Conservation (phyloP, 495 filamentous ascomycete genomes). For the Tuber calosporum region DNA sequence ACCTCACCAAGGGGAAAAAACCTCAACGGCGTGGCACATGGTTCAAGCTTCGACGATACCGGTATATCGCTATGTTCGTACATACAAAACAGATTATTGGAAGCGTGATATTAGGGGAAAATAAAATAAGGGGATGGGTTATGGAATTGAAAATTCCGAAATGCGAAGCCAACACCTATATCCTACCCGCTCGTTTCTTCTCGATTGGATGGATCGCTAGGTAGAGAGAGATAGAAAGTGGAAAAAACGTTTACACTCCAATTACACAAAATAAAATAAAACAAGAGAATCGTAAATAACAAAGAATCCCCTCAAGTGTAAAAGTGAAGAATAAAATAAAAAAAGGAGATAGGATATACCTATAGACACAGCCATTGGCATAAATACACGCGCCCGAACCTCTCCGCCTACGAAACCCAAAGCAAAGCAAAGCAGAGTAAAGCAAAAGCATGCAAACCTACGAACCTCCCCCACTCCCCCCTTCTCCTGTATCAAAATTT, state of each 20-base stretch:
- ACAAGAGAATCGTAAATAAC: neutral
- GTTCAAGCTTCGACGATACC: neutral
- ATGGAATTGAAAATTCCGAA: neutral
- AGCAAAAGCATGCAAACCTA: neutral
- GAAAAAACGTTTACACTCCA: neutral
- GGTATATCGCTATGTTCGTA: neutral
- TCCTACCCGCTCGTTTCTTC: neutral
- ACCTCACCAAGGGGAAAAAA: neutral
- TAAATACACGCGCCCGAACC: neutral
- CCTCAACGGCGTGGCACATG: neutral
- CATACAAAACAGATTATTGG: neutral
- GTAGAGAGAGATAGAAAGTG: too few relatives aligned
- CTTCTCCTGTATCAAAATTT: neutral
- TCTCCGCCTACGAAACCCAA: neutral
- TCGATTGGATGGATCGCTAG: neutral
- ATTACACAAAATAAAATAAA: neutral
- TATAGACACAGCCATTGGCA: neutral
- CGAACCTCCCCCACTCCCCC: neutral
- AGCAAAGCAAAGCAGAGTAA: neutral
- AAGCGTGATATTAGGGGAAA: neutral
- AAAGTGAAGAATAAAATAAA: neutral
- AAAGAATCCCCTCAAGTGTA: neutral
- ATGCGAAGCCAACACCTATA: neutral
- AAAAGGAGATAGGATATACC: neutral
- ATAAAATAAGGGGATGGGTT: neutral